Evolutionary conservation across 2,329 filamentous ascomycete species (phyloP).

Genomic region (Apiospora saccharicola): DNA sequence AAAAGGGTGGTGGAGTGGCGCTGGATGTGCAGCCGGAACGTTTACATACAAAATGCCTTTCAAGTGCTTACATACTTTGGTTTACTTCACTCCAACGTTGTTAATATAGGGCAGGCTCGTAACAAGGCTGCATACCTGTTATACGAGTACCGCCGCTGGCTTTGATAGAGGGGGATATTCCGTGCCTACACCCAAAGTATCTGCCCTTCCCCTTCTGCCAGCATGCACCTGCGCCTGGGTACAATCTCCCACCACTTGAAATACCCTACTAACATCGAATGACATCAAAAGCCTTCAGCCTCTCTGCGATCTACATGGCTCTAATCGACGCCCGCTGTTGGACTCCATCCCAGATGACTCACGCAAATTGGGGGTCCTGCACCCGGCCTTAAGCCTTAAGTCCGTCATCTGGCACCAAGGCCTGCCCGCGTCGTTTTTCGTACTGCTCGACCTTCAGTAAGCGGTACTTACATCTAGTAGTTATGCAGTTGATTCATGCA

Average conservation of each 20-base stretch:
- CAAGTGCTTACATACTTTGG: slow-evolving; percentile 11
- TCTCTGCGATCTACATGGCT: not conserved
- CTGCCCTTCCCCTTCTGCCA: not conserved
- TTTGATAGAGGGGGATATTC: not conserved
- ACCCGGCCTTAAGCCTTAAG: slow-evolving; percentile 13
- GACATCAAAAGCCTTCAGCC: not conserved
- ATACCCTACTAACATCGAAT: not conserved
- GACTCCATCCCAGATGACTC: not conserved
- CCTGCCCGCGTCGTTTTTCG: not conserved
- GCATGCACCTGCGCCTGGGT: not conserved
- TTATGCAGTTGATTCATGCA: not conserved
- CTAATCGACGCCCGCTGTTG: not conserved
- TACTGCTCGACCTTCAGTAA: not conserved
- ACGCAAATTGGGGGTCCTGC: slow-evolving; percentile 1
- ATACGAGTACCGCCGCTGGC: not conserved
- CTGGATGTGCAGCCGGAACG: not conserved
- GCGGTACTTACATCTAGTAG: not conserved
- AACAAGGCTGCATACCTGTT: not conserved
- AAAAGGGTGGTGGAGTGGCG: not conserved
- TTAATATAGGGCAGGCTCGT: not conserved
- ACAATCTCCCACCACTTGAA: not conserved
- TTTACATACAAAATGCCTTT: not conserved
- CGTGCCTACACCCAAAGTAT: too few relatives aligned
- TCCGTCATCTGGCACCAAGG: not conserved
- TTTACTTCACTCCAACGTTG: slow-evolving; percentile 1